Evolutionary conservation across 2,329 filamentous ascomycete species (phyloP).

Genomic region (Sporothrix phasma): DNA sequence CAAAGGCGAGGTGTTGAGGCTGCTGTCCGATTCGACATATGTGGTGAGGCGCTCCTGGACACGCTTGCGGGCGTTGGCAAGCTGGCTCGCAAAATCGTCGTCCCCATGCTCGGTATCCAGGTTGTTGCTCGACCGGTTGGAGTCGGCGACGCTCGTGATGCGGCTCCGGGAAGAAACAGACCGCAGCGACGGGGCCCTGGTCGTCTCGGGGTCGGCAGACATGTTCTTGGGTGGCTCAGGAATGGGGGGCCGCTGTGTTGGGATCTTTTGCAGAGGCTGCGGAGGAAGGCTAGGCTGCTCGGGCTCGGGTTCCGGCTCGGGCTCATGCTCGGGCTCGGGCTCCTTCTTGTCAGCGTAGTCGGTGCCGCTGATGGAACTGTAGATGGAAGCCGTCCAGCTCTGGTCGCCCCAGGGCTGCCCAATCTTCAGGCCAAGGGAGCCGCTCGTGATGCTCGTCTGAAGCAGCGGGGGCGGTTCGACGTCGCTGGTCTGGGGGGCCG

Average conservation of each 20-base stretch:
- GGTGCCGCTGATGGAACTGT: slow-evolving; percentile 4
- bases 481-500: not conserved
- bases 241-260: not conserved
- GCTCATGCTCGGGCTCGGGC: not conserved
- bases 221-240: slow-evolving; percentile 3
- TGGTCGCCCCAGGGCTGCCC: slow-evolving; percentile 37
- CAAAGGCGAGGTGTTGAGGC: slow-evolving; percentile 34
- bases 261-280: not conserved
- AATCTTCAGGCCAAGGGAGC: slow-evolving; percentile 26
- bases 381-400: slow-evolving; percentile 16
- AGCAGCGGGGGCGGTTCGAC: not conserved
- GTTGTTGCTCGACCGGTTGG: slow-evolving; percentile 21
- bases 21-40: slow-evolving; percentile 53
- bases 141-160: slow-evolving; percentile 24
- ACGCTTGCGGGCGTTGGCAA: slow-evolving; percentile 58
- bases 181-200: slow-evolving; percentile 6
- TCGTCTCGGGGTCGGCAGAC: not conserved
- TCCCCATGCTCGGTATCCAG: slow-evolving; percentile 41
- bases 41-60: slow-evolving; percentile 65
- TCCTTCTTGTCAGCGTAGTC: not conserved
- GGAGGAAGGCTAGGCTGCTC: not conserved
- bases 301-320: not conserved
- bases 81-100: slow-evolving; percentile 63
- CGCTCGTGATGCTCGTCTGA: slow-evolving; percentile 21
- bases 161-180: slow-evolving; percentile 53